phyloP scores from a whole-genome alignment of 768 basidiomycete genomes.

The Pisolithus tinctorius region DNA sequence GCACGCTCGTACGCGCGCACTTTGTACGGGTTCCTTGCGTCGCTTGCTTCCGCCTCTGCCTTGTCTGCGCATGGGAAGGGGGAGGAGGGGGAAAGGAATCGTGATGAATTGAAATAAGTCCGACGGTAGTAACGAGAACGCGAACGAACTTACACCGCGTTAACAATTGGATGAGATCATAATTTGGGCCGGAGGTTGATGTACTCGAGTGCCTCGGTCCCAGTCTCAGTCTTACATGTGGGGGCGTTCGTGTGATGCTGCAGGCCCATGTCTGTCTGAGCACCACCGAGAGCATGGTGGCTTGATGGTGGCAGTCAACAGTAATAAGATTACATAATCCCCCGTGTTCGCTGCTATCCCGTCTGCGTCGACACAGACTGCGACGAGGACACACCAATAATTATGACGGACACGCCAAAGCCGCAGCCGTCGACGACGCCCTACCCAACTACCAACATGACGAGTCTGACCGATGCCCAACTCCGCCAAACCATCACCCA shows the following conservation, averaged over 20 bases:
- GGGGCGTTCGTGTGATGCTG: neutral
- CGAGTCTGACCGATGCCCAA: constrained; percentile 53
- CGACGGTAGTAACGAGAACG: neutral
- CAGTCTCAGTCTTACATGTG: constrained; percentile 4
- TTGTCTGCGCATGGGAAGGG: constrained; percentile 23
- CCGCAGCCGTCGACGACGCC: constrained; percentile 17
- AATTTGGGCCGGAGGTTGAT: constrained; percentile 23
- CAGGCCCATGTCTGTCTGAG: neutral
- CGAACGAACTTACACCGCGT: constrained; percentile 30
- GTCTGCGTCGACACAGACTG: neutral
- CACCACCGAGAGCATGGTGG: constrained; percentile 15
- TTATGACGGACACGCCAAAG: constrained; percentile 23
- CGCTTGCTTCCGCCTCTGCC: constrained; percentile 34
- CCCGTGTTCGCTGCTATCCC: neutral
- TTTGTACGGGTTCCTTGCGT: constrained; percentile 39
- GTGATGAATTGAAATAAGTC: neutral
- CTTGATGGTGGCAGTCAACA: neutral
- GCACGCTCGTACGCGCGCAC: constrained; percentile 45
- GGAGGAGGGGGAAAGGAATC: neutral
- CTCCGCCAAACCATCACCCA: constrained; percentile 59
- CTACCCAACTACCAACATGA: constrained; percentile 31
- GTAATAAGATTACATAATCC: neutral
- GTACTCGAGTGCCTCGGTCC: constrained; percentile 8
- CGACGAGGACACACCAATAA: neutral
- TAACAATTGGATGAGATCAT: constrained; percentile 35